Percentiles rank a stretch among this genome's conserved stretches.
phyloP scores from a whole-genome alignment of 768 basidiomycete species.

The Vishniacozyma victoriae region DNA sequence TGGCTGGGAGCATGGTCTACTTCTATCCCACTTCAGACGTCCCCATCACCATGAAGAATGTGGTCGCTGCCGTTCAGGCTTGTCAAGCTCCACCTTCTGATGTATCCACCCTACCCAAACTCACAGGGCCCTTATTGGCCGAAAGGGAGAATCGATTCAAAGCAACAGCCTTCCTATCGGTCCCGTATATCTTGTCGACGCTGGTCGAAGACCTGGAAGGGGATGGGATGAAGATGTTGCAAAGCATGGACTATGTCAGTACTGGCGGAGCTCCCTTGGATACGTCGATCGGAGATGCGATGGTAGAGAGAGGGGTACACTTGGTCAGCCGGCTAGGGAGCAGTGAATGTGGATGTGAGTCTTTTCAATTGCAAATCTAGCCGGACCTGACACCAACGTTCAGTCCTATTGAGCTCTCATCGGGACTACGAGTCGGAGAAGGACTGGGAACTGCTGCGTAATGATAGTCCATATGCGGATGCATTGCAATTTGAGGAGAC shows the following conservation, averaged over 20 bases:
- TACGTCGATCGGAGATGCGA: slow-evolving; percentile 52
- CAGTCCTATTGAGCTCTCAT: slow-evolving; percentile 50
- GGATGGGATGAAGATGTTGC: slow-evolving; percentile 43
- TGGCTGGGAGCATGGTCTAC: slow-evolving; percentile 49
- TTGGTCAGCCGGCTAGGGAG: slow-evolving; percentile 53
- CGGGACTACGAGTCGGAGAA: slow-evolving; percentile 53
- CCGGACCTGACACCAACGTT: background rate
- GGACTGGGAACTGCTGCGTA: slow-evolving; percentile 55
- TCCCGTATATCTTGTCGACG: slow-evolving; percentile 50
- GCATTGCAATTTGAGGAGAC: slow-evolving; percentile 30
- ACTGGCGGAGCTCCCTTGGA: slow-evolving; percentile 57
- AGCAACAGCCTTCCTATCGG: slow-evolving; percentile 37
- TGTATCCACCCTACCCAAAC: too few species aligned
- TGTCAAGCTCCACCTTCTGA: slow-evolving; percentile 11
- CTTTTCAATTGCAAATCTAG: background rate
- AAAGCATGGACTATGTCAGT: slow-evolving; percentile 51
- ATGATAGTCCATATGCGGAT: slow-evolving; percentile 32
- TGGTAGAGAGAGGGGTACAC: slow-evolving; percentile 52
- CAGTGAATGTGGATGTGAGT: slow-evolving; percentile 49
- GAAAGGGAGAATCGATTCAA: slow-evolving; percentile 17
- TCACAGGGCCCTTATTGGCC: background rate
- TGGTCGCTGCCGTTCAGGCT: slow-evolving; percentile 48
- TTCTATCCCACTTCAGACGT: slow-evolving; percentile 51
- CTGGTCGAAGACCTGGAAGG: slow-evolving; percentile 52
- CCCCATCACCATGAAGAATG: slow-evolving; percentile 52